These are phyloP conservation scores for Coffea canephora DNA, from an alignment of 257 asterid genomes.

Conservation along the genomic window DNA sequence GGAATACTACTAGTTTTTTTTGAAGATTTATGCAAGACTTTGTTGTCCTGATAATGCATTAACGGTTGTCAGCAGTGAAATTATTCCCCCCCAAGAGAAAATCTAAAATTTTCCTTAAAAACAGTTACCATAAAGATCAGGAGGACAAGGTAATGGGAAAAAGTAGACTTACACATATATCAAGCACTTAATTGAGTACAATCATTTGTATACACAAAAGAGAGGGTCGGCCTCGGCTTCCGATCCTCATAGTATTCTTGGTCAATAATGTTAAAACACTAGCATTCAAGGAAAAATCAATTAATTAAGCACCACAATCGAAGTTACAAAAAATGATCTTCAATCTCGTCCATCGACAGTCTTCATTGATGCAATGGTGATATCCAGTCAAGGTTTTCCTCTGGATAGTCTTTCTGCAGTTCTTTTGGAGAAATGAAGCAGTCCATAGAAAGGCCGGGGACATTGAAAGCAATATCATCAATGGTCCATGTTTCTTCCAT, in stretches of 20 bases:
- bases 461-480: slow-evolving; percentile 71
- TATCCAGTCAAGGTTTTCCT: slow-evolving; percentile 50
- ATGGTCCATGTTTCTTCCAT: slow-evolving; percentile 78
- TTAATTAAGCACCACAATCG: neutral
- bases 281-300: neutral
- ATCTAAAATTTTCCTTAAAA: neutral
- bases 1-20: too few relatives aligned
- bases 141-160: too few relatives aligned
- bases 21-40: too few relatives aligned
- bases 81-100: too few relatives aligned
- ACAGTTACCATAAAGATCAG: too few relatives aligned
- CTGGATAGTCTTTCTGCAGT: slow-evolving; percentile 42
- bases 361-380: slow-evolving; percentile 41
- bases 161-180: neutral
- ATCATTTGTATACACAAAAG: neutral
- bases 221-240: neutral
- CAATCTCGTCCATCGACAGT: neutral
- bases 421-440: slow-evolving; percentile 77
- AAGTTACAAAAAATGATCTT: neutral
- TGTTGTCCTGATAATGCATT: too few relatives aligned
- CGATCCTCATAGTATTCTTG: neutral
- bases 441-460: slow-evolving; percentile 67
- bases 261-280: neutral
- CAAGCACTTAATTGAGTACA: neutral
- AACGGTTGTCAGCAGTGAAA: too few relatives aligned